Evolutionary conservation across 2,329 filamentous ascomycete genomes (phyloP).

Genomic region (Peltaster fructicola): DNA sequence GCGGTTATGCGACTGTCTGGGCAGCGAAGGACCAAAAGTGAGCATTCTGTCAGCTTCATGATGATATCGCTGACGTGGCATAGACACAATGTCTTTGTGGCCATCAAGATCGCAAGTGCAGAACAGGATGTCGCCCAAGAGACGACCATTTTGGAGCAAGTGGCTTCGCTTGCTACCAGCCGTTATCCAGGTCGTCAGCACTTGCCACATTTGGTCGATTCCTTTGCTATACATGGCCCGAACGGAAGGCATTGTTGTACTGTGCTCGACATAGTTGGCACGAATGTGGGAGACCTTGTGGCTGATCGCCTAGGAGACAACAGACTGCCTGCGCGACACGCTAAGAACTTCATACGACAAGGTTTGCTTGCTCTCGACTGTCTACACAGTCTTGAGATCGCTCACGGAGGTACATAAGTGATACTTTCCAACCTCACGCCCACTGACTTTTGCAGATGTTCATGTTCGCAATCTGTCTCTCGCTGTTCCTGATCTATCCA

Average conservation of each 20-base stretch:
- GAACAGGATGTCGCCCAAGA: conserved; percentile 3
- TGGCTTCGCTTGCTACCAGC: conserved; percentile 5
- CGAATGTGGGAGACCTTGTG: conserved; percentile 22
- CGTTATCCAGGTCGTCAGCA: conserved; percentile 9
- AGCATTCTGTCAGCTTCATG: background rate
- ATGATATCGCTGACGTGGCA: conserved; percentile 1
- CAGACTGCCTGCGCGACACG: conserved; percentile 24
- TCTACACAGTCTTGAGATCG: conserved; percentile 10
- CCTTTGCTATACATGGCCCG: conserved; percentile 23
- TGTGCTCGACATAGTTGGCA: conserved; percentile 23
- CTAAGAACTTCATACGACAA: conserved; percentile 12
- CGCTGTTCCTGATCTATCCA: conserved; percentile 7
- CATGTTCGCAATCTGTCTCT: conserved; percentile 13
- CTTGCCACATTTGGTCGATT: conserved; percentile 20
- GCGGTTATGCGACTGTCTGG: conserved; percentile 22
- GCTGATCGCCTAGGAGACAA: conserved; percentile 17
- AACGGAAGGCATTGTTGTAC: conserved; percentile 29
- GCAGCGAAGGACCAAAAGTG: conserved; percentile 14
- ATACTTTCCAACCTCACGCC: background rate
- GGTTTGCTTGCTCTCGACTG: conserved; percentile 8
- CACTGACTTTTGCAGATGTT: conserved; percentile 8
- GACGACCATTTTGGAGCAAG: conserved; percentile 7
- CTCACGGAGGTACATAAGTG: conserved; percentile 11
- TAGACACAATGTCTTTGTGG: conserved; percentile 8
- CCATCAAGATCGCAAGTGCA: conserved; percentile 11